Evolutionary conservation across 257 asterid species (phyloP).

Genomic region (Ajuga chamaepitys): DNA sequence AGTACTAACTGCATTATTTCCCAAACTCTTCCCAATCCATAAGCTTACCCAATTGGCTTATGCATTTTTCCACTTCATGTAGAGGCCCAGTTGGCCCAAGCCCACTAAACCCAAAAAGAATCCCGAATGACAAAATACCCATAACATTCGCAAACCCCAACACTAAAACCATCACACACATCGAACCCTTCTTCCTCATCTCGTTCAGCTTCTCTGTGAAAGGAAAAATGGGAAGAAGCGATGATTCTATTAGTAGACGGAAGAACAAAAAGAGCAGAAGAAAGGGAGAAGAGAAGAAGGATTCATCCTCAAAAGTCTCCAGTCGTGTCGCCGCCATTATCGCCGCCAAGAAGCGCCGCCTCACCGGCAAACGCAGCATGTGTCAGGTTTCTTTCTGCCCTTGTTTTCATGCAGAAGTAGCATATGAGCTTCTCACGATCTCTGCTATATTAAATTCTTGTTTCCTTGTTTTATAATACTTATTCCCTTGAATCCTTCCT

Average conservation of each 20-base stretch:
- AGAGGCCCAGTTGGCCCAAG: not conserved
- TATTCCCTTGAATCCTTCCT: too few species aligned
- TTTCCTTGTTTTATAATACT: not conserved
- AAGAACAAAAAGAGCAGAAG: constrained; percentile 30
- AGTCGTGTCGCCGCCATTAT: constrained; percentile 45
- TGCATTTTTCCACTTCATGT: too few species aligned
- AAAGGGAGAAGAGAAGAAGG: constrained; percentile 33
- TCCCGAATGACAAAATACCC: constrained; percentile 12
- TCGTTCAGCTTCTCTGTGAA: not conserved
- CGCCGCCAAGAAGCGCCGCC: constrained; percentile 61
- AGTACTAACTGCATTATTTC: too few species aligned
- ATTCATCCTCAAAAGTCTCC: constrained; percentile 35
- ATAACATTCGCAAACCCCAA: constrained; percentile 14
- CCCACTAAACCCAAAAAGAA: not conserved
- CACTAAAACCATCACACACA: constrained; percentile 5
- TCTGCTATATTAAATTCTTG: not conserved
- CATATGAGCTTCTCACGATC: not conserved
- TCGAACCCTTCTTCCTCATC: not conserved
- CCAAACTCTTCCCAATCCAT: too few species aligned
- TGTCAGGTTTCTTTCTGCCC: too few species aligned
- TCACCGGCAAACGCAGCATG: constrained; percentile 45
- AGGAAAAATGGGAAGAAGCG: constrained; percentile 50
- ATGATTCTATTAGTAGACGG: constrained; percentile 40
- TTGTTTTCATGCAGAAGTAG: not conserved
- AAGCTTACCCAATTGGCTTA: too few species aligned